A percentile compares a stretch with the other conserved stretches of the same genome.
phyloP scores from a whole-genome alignment of 73 alveolate genomes.

The Loxodes magnus region DNA sequence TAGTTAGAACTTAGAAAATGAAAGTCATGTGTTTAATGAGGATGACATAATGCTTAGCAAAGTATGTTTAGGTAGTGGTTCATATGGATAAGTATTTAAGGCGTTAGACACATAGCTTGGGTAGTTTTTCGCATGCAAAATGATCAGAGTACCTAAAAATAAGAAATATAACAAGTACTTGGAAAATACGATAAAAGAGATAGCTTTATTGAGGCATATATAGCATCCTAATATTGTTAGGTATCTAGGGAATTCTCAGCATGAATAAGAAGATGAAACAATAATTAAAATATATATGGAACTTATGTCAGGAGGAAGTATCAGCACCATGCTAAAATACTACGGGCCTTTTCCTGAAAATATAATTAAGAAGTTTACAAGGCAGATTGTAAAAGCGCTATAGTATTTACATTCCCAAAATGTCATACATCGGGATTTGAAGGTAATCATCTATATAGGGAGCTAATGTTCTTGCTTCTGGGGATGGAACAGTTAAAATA shows the following conservation, averaged over 20 bases:
- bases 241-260: constrained; percentile 41
- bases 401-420: constrained; percentile 11
- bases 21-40: no score
- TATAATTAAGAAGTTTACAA: constrained; percentile 51
- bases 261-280: background rate
- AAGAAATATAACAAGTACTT: constrained; percentile 25
- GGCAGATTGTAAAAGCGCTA: background rate
- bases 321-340: constrained; percentile 49
- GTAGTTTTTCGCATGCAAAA: constrained; percentile 67
- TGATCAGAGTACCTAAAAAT: constrained; percentile 41
- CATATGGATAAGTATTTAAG: constrained; percentile 78
- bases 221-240: constrained; percentile 81
- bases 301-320: constrained; percentile 74
- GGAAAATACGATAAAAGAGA: constrained; percentile 55
- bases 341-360: constrained; percentile 74
- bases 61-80: constrained; percentile 87
- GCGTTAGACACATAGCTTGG: constrained; percentile 66
- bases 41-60: no score
- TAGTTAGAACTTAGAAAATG: no score
- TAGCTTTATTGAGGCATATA: constrained; percentile 52
- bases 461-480: constrained; percentile 38
- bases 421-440: constrained; percentile 32
- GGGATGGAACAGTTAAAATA: constrained; percentile 68
- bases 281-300: constrained; percentile 28
- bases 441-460: no score